Conservation (phyloP, 2,329 filamentous ascomycete species). For the Ophiosphaerella korrae region DNA sequence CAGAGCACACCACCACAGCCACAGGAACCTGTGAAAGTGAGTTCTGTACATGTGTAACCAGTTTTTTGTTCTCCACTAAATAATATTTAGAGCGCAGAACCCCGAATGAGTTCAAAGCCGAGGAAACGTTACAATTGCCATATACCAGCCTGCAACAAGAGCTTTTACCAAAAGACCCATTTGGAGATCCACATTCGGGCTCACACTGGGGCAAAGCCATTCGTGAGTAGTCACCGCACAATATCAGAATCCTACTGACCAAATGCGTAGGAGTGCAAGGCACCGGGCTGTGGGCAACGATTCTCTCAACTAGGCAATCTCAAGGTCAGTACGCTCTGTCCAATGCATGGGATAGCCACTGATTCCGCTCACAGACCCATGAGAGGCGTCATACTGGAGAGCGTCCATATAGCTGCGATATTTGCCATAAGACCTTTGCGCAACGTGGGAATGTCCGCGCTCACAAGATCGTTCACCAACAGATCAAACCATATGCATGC, state of each 20-base stretch:
- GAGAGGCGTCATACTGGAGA: slow-evolving; percentile 86
- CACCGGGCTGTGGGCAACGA: slow-evolving; percentile 72
- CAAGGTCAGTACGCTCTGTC: slow-evolving; percentile 62
- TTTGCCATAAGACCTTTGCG: slow-evolving; percentile 81
- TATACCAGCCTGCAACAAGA: slow-evolving; percentile 75
- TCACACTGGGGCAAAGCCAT: slow-evolving; percentile 90
- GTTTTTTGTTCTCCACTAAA: slow-evolving; percentile 2
- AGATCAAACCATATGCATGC: slow-evolving; percentile 80
- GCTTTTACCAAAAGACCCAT: slow-evolving; percentile 90
- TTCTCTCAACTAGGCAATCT: slow-evolving; percentile 93
- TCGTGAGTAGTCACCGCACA: slow-evolving; percentile 61
- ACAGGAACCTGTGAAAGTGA: slow-evolving; percentile 38
- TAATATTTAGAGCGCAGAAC: slow-evolving; percentile 24
- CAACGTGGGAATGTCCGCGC: slow-evolving; percentile 85
- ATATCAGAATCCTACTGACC: slow-evolving; percentile 13
- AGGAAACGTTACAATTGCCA: slow-evolving; percentile 76
- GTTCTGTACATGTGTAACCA: slow-evolving; percentile 5
- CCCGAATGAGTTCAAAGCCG: slow-evolving; percentile 45
- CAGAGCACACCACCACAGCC: slow-evolving; percentile 48
- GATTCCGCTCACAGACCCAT: slow-evolving; percentile 67
- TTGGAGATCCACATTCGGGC: slow-evolving; percentile 86
- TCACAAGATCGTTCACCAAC: slow-evolving; percentile 80
- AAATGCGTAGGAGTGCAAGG: slow-evolving; percentile 63
- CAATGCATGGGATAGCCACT: slow-evolving; percentile 3
- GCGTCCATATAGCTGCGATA: slow-evolving; percentile 78